Evolutionary conservation across 768 basidiomycete species (phyloP), one percentile per base, ranked within the genome.

Genomic region (Russula sp.): DNA sequence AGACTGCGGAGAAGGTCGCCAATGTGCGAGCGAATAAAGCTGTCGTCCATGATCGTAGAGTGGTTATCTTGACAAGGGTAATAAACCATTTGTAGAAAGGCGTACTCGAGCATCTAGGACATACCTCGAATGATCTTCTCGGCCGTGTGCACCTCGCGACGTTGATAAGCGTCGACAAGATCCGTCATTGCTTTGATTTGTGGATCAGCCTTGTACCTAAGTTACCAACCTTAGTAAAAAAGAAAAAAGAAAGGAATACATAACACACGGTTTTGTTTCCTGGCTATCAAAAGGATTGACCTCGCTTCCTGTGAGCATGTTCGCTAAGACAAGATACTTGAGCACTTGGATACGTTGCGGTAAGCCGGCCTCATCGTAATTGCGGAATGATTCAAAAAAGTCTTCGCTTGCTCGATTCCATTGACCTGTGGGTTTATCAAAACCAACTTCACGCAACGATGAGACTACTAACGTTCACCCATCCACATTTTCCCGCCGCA

Each of bases 401-500:
- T 99, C 97, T 73, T 94, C 92, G 67, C 93, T 95, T 0, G 97
- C 97, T 62, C 92, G 86, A 61, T 91, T 89, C 95, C 96, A 99
- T 78, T 97, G 92, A 62, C 91, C 92, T 94, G 14, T 62, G 62
- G n/a, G 68, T 51, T 55, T 30, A 24, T 30, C 42, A 14, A 61
- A 34, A 34, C 48, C 16, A 30, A 59, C 53, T 32, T 42, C 11
- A 26, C 26, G 51, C 20, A 20, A 57, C 16, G 50, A 49, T 44
- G 32, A 18, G 22, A 56, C 18, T 53, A 20, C 87, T 71, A 75
- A 89, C 96, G 90, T 81, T 98, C 97, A 63, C 92, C 94, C 97
- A 99, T 98, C 95, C 97, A 98, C 97, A 99, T 99, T 78, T 99
- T 99, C 2, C 97, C 97, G 18, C 97, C 97, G 69, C 96, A 98